Conservation (phyloP, 2,329 filamentous ascomycete species). For the Cercospora zeina region DNA sequence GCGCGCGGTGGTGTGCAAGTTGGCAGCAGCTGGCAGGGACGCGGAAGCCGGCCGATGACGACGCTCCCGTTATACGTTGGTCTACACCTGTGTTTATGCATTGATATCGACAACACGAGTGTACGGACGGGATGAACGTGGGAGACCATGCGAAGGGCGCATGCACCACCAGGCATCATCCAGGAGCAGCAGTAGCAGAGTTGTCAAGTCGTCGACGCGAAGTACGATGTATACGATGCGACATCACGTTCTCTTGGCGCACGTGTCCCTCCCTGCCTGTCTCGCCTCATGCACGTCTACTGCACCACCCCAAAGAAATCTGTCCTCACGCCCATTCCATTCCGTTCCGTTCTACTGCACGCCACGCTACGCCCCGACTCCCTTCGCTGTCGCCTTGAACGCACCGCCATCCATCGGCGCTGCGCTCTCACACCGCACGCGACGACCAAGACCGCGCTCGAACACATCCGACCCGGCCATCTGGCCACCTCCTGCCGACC, state of each 20-base stretch:
- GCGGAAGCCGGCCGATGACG: constrained; percentile 1
- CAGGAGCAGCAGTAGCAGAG: too few relatives aligned
- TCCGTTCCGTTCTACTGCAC: neutral
- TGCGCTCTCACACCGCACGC: neutral
- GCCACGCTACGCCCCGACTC: neutral
- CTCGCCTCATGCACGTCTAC: neutral
- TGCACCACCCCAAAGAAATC: constrained; percentile 7
- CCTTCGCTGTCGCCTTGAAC: neutral
- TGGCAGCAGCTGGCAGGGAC: constrained; percentile 8
- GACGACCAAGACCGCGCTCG: neutral
- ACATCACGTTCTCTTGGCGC: constrained; percentile 8
- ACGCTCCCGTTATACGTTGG: neutral
- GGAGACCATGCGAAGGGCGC: neutral
- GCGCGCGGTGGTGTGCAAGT: neutral
- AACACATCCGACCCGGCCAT: constrained; percentile 15
- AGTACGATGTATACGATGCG: neutral
- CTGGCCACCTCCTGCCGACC: constrained; percentile 24
- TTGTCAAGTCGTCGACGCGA: too few relatives aligned
- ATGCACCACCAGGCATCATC: neutral
- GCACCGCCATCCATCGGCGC: neutral
- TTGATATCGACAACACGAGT: neutral
- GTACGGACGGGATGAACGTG: neutral
- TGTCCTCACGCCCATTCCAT: neutral
- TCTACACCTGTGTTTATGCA: neutral
- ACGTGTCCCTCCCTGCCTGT: neutral